Conservation (phyloP, 2,329 filamentous ascomycete species). For the Furcasterigmium furcatum region DNA sequence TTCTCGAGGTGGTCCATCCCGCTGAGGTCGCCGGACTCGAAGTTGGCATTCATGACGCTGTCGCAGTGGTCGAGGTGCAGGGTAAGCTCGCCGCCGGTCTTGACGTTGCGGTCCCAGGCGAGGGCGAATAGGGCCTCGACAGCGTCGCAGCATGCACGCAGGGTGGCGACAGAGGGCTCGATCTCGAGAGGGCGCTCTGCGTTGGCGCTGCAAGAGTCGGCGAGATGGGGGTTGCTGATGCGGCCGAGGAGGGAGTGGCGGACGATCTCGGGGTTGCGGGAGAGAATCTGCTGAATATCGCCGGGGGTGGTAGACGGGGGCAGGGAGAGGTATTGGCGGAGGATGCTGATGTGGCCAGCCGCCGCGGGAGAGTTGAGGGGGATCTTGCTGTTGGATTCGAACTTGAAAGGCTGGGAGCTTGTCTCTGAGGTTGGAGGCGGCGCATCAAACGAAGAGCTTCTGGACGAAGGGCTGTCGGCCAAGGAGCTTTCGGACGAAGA, state of each 20-base stretch:
- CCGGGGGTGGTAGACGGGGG: not conserved
- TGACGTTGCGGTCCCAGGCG: slow-evolving; percentile 16
- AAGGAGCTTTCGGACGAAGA: too few species aligned
- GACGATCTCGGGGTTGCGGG: not conserved
- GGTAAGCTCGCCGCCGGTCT: slow-evolving; percentile 6
- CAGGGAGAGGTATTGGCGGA: not conserved
- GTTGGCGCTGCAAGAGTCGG: too few species aligned
- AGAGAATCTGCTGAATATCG: not conserved
- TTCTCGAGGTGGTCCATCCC: too few species aligned
- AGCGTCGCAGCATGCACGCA: slow-evolving; percentile 12
- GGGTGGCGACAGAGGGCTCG: too few species aligned
- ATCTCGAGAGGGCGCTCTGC: too few species aligned
- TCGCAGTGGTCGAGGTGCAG: too few species aligned
- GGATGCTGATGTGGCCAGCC: not conserved
- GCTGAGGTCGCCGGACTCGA: too few species aligned
- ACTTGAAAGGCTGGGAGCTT: too few species aligned
- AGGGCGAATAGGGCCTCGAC: slow-evolving; percentile 32
- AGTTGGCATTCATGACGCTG: too few species aligned
- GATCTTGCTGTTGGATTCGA: not conserved
- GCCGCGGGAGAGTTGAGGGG: not conserved
- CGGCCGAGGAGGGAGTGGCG: not conserved
- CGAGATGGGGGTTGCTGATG: not conserved
- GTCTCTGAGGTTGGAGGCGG: too few species aligned
- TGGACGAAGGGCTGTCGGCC: too few species aligned
- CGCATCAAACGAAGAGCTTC: too few species aligned